Base-by-base conservation (phyloP, 2,329 filamentous ascomycete genomes). In the Colletotrichum noveboracense region DNA sequence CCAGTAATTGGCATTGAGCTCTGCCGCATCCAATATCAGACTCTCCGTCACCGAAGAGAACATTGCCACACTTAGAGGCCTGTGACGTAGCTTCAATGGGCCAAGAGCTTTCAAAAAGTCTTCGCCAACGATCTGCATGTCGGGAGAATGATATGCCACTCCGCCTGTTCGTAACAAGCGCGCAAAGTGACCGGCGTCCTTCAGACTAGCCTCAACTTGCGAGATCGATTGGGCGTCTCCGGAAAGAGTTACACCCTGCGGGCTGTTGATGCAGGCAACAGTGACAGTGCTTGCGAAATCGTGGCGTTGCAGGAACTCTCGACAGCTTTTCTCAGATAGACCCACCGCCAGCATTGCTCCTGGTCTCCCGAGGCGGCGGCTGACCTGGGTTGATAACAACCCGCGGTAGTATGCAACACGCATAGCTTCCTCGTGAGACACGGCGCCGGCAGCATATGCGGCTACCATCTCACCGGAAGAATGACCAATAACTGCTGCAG, bases 211-310 rank as follows among this genome's bases (percentile, higher is more conserved):
- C 1, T 78, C 60, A 9, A 87, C 84, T 4, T 91, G 81, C 4
- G 84, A 85, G 0, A 80, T 79, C 30, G 85, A 83, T 0, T 80
- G 78, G 32, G 85, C 83, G 55, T 89, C 86, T 10, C 89, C 89
- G 0, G 89, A 90, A 0, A 90, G 83, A 0, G 90, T 91, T 8
- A 89, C 80, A 21, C 86, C 90, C 1, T 82, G 81, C 0, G 89
- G 89, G 32, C 88, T 89, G 82, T 91, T 91, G 78, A 88, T 85
- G 78, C 89, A 89, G 18, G 75, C 66, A 12, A 72, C 66, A 13
- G 64, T 55, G 75, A 85, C 81, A 21, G 84, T 81, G 3, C 69
- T 56, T 16, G 66, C 34, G 2, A 78, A 34, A 8, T 38, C 14
- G 7, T 30, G 7, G n/a, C 71, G 36, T 24, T 18, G 14, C 9